Conservation (phyloP, 2,329 filamentous ascomycete genomes). For the Ploettnerulaceae sp. region DNA sequence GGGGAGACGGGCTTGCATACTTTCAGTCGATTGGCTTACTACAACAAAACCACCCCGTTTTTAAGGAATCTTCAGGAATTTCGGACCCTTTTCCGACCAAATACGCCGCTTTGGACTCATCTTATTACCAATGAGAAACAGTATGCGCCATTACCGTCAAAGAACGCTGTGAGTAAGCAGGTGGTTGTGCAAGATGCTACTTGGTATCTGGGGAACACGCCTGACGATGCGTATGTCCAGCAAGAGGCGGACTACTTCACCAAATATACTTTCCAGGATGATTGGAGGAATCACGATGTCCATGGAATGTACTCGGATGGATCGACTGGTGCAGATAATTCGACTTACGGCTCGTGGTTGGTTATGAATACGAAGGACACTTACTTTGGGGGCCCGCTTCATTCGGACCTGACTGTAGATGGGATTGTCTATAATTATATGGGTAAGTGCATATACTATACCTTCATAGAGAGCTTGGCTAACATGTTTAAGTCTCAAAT, state of each 20-base stretch:
- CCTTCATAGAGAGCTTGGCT: background rate
- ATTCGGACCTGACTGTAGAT: conserved; percentile 59
- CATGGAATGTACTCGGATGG: conserved; percentile 53
- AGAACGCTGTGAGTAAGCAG: conserved; percentile 39
- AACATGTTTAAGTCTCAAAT: conserved; percentile 43
- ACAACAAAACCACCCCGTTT: conserved; percentile 52
- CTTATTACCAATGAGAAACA: conserved; percentile 52
- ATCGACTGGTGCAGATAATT: conserved; percentile 44
- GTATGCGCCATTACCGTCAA: conserved; percentile 48
- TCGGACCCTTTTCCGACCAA: conserved; percentile 56
- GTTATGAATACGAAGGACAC: conserved; percentile 61
- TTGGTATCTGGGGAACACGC: conserved; percentile 53
- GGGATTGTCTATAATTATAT: conserved; percentile 64
- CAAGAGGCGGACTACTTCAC: conserved; percentile 58
- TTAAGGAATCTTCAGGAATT: conserved; percentile 57
- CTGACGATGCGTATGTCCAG: conserved; percentile 50
- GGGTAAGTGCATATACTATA: conserved; percentile 20
- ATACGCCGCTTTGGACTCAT: conserved; percentile 56
- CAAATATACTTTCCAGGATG: conserved; percentile 58
- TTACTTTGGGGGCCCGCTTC: conserved; percentile 56
- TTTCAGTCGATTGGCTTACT: conserved; percentile 55
- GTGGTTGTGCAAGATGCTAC: conserved; percentile 59
- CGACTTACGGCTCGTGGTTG: conserved; percentile 56
- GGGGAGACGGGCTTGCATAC: conserved; percentile 59
- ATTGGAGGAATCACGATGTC: conserved; percentile 53